Evolutionary conservation across 2,329 filamentous ascomycete species (phyloP).

Genomic region (Neurospora sp.): DNA sequence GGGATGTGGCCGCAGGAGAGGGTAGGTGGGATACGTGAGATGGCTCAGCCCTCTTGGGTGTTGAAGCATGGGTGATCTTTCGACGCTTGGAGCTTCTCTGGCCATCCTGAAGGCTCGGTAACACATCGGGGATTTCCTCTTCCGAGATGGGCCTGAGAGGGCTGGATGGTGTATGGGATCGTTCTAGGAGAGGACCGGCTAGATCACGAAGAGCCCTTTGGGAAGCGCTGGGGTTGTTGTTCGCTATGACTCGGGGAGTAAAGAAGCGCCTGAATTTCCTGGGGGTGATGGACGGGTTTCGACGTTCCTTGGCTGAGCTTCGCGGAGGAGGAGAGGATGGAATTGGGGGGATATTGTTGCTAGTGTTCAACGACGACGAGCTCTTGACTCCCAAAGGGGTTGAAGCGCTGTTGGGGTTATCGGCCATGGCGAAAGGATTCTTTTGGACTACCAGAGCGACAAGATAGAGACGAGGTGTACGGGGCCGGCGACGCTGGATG

Average conservation of each 20-base stretch:
- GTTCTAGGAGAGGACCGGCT: conserved; percentile 29
- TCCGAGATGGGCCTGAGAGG: conserved; percentile 26
- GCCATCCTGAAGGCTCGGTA: conserved; percentile 16
- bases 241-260: conserved; percentile 35
- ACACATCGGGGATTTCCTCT: conserved; percentile 13
- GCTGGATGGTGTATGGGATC: conserved; percentile 31
- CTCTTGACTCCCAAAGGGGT: conserved; percentile 12
- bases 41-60: conserved; percentile 23
- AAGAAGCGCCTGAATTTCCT: conserved; percentile 46
- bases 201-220: conserved; percentile 32
- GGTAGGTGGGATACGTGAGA: conserved; percentile 20
- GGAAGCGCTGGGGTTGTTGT: conserved; percentile 28
- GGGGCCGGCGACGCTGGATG: conserved; percentile 2
- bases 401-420: conserved; percentile 11
- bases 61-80: conserved; percentile 25
- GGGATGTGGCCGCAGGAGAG: conserved; percentile 17
- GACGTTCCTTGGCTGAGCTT: conserved; percentile 31
- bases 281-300: conserved; percentile 43
- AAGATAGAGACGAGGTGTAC: background rate
- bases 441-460: background rate
- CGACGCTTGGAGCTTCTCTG: conserved; percentile 26
- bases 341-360: conserved; percentile 10
- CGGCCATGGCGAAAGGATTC: background rate
- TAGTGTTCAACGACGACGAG: conserved; percentile 11
- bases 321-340: conserved; percentile 20